A percentile compares a stretch with the other conserved stretches of the same genome.
Conservation (phyloP, 2,329 filamentous ascomycete species). For the Niveomyces coronatus region DNA sequence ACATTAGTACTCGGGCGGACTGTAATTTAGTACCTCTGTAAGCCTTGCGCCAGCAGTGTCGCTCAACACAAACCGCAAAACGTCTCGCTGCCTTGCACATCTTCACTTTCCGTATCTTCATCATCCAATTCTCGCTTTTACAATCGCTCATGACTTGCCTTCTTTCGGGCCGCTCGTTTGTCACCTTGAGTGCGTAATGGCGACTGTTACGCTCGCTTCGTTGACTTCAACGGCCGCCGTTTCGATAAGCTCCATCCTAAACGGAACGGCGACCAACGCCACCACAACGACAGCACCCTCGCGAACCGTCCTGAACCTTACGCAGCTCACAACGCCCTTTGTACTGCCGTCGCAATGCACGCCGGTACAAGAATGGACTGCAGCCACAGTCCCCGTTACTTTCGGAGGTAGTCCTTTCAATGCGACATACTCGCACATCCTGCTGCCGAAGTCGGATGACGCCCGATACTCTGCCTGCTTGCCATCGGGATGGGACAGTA, state of each 20-base stretch:
- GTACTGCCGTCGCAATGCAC: constrained; percentile 4
- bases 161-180: no score
- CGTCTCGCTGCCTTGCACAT: no score
- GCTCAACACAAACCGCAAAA: no score
- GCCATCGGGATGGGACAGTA: constrained; percentile 6
- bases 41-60: no score
- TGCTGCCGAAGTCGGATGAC: constrained; percentile 5
- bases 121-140: no score
- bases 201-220: constrained; percentile 1
- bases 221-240: constrained; percentile 1
- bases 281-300: no score
- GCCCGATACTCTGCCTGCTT: constrained; percentile 6
- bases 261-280: neutral
- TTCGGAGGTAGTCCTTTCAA: neutral
- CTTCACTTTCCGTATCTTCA: no score
- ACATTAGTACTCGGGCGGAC: no score
- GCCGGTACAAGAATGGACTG: constrained; percentile 5
- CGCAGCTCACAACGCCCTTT: constrained; percentile 6
- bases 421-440: constrained; percentile 1
- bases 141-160: no score
- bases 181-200: constrained; percentile 3
- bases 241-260: neutral
- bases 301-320: constrained; percentile 2
- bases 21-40: no score
- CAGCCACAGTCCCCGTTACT: constrained; percentile 1